These are phyloP conservation scores for Lophium mytilinum DNA, from an alignment of 495 filamentous ascomycete species.

Conservation along the genomic window DNA sequence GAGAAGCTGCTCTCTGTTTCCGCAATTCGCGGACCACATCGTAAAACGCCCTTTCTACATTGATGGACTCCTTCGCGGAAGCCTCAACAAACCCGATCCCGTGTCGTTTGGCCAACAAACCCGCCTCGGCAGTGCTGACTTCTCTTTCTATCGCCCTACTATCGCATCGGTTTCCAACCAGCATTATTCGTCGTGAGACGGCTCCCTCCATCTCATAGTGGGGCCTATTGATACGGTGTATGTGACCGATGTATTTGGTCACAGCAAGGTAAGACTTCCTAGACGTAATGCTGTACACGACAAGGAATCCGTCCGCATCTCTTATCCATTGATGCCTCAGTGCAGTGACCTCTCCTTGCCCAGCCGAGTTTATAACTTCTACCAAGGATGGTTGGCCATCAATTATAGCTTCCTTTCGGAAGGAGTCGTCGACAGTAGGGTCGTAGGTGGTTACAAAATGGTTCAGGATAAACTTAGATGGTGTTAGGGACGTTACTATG, in stretches of 20 bases:
- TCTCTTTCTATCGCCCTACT: constrained; percentile 91
- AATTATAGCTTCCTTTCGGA: constrained; percentile 96
- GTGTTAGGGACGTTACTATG: not conserved
- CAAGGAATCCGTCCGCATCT: constrained; percentile 92
- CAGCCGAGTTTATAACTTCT: constrained; percentile 94
- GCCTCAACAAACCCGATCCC: constrained; percentile 97
- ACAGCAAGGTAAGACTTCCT: constrained; percentile 90
- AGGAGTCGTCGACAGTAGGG: constrained; percentile 94
- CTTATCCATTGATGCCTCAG: constrained; percentile 97
- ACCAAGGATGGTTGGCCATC: constrained; percentile 96
- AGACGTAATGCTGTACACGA: constrained; percentile 97
- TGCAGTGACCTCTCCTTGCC: constrained; percentile 98
- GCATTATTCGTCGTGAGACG: constrained; percentile 84
- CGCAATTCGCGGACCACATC: constrained; percentile 89
- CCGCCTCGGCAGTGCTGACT: constrained; percentile 92
- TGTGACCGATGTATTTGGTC: constrained; percentile 90
- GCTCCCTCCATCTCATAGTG: constrained; percentile 49
- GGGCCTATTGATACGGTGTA: constrained; percentile 82
- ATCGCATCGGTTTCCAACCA: constrained; percentile 98
- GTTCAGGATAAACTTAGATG: constrained; percentile 58
- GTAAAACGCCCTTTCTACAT: constrained; percentile 98
- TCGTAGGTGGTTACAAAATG: constrained; percentile 88
- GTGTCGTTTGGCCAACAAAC: constrained; percentile 79
- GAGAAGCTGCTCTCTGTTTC: constrained; percentile 48
- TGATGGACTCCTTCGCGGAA: constrained; percentile 97